A percentile compares a stretch with the other conserved stretches of the same genome.
Evolutionary conservation across 495 filamentous ascomycete genomes (phyloP).

Genomic region (Parmelia sp.): DNA sequence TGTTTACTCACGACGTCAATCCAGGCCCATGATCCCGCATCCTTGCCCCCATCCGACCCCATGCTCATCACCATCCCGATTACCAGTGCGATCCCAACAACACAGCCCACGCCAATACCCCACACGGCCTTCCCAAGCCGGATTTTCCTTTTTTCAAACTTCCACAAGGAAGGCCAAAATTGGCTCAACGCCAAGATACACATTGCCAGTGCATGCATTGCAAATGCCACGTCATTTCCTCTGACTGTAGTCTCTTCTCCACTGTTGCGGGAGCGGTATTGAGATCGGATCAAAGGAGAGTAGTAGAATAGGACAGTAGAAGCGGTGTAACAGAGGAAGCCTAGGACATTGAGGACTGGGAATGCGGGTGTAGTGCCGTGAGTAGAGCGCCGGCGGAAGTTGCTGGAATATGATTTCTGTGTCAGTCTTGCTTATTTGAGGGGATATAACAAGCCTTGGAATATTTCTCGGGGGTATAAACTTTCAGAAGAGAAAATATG

Average conservation of each 20-base stretch:
- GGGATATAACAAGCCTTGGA: too few relatives aligned
- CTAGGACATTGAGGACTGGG: slow-evolving; percentile 72
- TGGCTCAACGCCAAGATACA: slow-evolving; percentile 63
- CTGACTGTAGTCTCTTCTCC: slow-evolving; percentile 54
- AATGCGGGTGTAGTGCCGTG: slow-evolving; percentile 81
- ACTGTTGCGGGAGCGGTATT: slow-evolving; percentile 76
- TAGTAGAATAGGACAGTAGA: slow-evolving; percentile 70
- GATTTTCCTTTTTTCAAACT: slow-evolving; percentile 55
- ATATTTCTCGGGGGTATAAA: too few relatives aligned
- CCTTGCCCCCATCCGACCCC: slow-evolving; percentile 48
- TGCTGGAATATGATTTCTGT: slow-evolving; percentile 30
- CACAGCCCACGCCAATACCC: slow-evolving; percentile 59
- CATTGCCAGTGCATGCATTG: slow-evolving; percentile 66
- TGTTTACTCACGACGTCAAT: slow-evolving; percentile 63
- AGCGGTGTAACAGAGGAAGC: slow-evolving; percentile 72
- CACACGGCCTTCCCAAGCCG: slow-evolving; percentile 58
- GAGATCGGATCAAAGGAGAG: slow-evolving; percentile 64
- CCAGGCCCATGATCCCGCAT: slow-evolving; percentile 59
- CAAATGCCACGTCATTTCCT: slow-evolving; percentile 86
- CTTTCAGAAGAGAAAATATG: too few relatives aligned
- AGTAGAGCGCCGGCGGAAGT: slow-evolving; percentile 67
- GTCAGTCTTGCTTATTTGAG: too few relatives aligned
- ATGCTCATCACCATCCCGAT: slow-evolving; percentile 46
- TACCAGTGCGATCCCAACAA: slow-evolving; percentile 51
- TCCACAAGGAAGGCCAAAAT: slow-evolving; percentile 59